Evolutionary conservation across 2,329 filamentous ascomycete species (phyloP).

Genomic region (Clonostachys byssicola): DNA sequence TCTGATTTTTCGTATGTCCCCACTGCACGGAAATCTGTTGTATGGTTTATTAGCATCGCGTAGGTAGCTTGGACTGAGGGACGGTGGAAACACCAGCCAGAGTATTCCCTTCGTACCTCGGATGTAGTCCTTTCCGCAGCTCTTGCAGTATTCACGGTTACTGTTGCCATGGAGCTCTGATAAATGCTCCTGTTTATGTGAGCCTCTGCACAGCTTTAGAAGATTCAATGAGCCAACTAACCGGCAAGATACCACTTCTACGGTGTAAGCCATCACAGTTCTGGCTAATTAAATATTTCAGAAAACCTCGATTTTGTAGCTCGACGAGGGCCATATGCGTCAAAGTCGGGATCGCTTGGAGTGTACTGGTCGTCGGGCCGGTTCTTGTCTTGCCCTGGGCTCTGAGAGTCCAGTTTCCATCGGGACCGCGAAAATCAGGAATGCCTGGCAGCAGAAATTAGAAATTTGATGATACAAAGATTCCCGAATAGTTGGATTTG

Average conservation of each 20-base stretch:
- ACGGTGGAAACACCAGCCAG: too few relatives aligned
- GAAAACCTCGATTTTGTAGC: constrained; percentile 29
- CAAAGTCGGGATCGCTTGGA: constrained; percentile 37
- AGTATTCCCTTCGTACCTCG: constrained; percentile 12
- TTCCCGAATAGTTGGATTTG: too few relatives aligned
- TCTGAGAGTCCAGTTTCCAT: constrained; percentile 38
- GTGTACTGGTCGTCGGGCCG: constrained; percentile 22
- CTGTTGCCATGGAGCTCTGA: constrained; percentile 43
- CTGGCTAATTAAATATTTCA: constrained; percentile 39
- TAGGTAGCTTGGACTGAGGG: too few relatives aligned
- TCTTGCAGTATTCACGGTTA: constrained; percentile 36
- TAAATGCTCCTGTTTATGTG: constrained; percentile 25
- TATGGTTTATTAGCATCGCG: too few relatives aligned
- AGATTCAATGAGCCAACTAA: constrained; percentile 9
- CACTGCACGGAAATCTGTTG: constrained; percentile 33
- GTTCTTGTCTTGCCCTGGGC: constrained; percentile 31
- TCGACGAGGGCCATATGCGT: constrained; percentile 42
- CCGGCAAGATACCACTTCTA: constrained; percentile 38
- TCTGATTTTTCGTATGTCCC: constrained; percentile 34
- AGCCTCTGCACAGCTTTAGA: too few relatives aligned
- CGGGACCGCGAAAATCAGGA: constrained; percentile 41
- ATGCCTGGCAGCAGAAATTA: constrained; percentile 22
- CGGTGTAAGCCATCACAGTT: constrained; percentile 31
- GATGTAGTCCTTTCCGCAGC: constrained; percentile 40
- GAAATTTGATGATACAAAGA: too few relatives aligned